Evolutionary conservation across 495 filamentous ascomycete species (phyloP).

Genomic region (Mycothermus thermophilus): DNA sequence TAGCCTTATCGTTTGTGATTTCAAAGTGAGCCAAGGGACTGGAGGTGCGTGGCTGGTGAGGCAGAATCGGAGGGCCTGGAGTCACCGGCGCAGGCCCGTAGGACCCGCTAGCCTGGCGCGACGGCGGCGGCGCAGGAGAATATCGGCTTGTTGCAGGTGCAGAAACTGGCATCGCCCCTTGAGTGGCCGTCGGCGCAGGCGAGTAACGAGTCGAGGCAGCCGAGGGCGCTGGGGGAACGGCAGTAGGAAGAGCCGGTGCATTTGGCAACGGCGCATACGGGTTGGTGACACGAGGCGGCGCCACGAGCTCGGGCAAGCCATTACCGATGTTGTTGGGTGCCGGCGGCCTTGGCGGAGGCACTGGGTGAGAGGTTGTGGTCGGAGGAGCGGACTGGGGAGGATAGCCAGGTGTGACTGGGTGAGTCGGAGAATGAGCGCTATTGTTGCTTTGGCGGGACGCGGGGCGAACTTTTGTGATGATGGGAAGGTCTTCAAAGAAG

Average conservation of each 20-base stretch:
- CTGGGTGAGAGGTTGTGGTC: conserved; percentile 8
- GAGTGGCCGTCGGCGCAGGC: conserved; percentile 39
- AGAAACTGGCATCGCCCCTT: conserved; percentile 20
- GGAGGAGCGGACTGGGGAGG: conserved; percentile 20
- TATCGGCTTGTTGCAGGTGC: conserved; percentile 34
- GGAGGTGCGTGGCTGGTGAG: conserved; percentile 72
- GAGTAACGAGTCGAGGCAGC: conserved; percentile 40
- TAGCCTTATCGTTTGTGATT: conserved; percentile 29
- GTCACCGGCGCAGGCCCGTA: conserved; percentile 28
- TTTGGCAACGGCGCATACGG: conserved; percentile 47
- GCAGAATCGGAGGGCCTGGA: conserved; percentile 35
- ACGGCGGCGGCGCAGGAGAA: conserved; percentile 36
- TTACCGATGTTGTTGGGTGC: conserved; percentile 11
- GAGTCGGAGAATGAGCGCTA: conserved; percentile 24
- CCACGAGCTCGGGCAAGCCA: conserved; percentile 28
- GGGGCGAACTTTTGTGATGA: conserved; percentile 43
- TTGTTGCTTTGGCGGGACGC: conserved; percentile 27
- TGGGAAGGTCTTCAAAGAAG: conserved; percentile 86
- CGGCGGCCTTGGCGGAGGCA: conserved; percentile 12
- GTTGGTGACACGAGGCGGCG: conserved; percentile 45
- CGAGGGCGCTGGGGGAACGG: conserved; percentile 26
- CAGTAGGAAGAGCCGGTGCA: conserved; percentile 26
- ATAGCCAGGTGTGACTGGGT: conserved; percentile 21
- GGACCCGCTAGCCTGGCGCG: conserved; percentile 23
- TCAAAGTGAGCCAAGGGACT: conserved; percentile 66